phyloP scores from a whole-genome alignment of 306 rosid species.

The Lathyrus oleraceus region DNA sequence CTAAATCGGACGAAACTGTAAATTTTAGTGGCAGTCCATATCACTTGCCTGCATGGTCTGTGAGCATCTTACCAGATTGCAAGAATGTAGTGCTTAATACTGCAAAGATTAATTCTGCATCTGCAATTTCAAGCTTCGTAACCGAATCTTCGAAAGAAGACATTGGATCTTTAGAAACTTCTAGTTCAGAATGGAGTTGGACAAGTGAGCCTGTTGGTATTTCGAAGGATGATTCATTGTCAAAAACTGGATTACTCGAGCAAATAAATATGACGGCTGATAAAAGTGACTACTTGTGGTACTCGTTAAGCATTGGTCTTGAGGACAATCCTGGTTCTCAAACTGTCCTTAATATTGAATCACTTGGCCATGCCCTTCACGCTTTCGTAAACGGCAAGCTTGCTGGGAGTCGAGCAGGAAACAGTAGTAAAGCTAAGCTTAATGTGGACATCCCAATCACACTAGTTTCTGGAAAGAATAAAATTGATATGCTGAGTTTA shows the following conservation, averaged over 20 bases:
- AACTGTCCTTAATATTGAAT: constrained; percentile 73
- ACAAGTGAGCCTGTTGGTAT: constrained; percentile 85
- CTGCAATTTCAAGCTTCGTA: constrained; percentile 64
- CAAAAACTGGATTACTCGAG: constrained; percentile 69
- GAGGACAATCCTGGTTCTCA: constrained; percentile 57
- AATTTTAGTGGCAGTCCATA: constrained; percentile 80
- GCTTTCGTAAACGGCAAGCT: constrained; percentile 76
- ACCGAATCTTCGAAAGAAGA: constrained; percentile 53
- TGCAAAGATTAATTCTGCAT: constrained; percentile 91
- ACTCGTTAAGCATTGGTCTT: constrained; percentile 67
- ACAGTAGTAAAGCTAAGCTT: constrained; percentile 46
- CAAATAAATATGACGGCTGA: constrained; percentile 97
- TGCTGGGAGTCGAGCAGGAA: constrained; percentile 78
- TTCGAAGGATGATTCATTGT: constrained; percentile 64
- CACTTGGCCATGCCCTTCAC: constrained; percentile 92
- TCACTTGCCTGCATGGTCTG: constrained; percentile 96
- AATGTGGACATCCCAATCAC: constrained; percentile 59
- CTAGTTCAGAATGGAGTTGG: constrained; percentile 83
- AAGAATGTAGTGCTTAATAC: constrained; percentile 89
- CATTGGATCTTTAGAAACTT: constrained; percentile 54
- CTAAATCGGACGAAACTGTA: constrained; percentile 67
- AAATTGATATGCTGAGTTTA: constrained; percentile 83
- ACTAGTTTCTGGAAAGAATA: constrained; percentile 68
- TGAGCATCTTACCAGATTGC: constrained; percentile 99
- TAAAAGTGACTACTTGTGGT: constrained; percentile 95